These are phyloP conservation scores for Paulownia fortunei DNA, from an alignment of 257 asterid species.

Conservation along the genomic window DNA sequence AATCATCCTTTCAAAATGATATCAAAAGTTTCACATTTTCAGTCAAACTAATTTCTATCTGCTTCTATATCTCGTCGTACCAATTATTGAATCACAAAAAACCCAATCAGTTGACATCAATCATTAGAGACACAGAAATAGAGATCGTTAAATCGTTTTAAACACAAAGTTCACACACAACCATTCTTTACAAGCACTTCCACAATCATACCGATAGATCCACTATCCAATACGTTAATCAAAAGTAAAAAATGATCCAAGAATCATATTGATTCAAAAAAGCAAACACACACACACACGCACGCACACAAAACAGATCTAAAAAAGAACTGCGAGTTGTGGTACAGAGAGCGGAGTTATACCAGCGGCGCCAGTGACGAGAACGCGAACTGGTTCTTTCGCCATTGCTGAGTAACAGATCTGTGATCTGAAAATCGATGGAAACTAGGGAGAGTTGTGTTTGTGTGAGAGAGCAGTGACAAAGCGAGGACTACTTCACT, in stretches of 20 bases:
- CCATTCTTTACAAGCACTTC: neutral
- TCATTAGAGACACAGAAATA: neutral
- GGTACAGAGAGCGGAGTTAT: neutral
- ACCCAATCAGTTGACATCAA: neutral
- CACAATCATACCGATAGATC: neutral
- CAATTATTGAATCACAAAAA: neutral
- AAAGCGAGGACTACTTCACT: neutral
- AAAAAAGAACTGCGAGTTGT: neutral
- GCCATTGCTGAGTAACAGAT: constrained; percentile 29
- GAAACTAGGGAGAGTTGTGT: neutral
- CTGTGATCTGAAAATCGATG: constrained; percentile 2
- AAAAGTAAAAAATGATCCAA: neutral
- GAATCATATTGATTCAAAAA: neutral
- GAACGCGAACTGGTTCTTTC: constrained; percentile 48
- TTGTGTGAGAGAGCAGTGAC: neutral
- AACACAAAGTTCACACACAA: neutral
- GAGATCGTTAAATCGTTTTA: neutral
- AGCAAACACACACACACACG: too few species aligned
- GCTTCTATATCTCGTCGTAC: neutral
- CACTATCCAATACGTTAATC: neutral
- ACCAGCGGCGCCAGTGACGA: constrained; percentile 57
- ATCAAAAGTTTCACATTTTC: neutral
- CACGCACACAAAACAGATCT: constrained; percentile 13
- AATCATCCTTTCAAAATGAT: neutral
- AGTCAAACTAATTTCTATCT: neutral